Conservation (phyloP, 2,329 filamentous ascomycete species). For the Bipolaris cookei region DNA sequence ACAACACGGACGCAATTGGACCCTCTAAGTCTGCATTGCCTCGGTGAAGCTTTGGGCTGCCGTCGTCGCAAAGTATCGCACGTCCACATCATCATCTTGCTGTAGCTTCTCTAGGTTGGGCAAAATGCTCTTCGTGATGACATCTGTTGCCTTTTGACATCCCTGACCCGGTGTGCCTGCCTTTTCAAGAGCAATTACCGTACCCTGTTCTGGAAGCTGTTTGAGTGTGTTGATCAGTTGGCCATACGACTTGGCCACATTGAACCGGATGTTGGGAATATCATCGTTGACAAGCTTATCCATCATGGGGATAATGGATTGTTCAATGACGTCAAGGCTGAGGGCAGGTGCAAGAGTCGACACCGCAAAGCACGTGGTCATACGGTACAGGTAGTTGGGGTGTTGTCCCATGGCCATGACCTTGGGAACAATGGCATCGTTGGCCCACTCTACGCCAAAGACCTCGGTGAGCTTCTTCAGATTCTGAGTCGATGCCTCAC, state of each 20-base stretch:
- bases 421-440: conserved; percentile 95
- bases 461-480: conserved; percentile 98
- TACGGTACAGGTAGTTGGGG: conserved; percentile 98
- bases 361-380: conserved; percentile 99
- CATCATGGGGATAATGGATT: conserved; percentile 93
- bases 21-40: conserved; percentile 49
- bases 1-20: conserved; percentile 12
- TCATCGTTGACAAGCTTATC: conserved; percentile 92
- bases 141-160: conserved; percentile 74
- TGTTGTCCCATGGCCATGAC: conserved; percentile 98
- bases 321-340: conserved; percentile 89
- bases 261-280: conserved; percentile 99
- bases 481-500: conserved; percentile 96
- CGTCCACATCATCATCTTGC: conserved; percentile 96
- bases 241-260: conserved; percentile 96
- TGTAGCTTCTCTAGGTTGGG: conserved; percentile 94
- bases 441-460: conserved; percentile 97
- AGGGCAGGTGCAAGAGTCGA: conserved; percentile 93
- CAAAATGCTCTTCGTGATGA: conserved; percentile 85
- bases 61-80: conserved; percentile 95
- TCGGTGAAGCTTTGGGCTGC: conserved; percentile 66
- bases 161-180: conserved; percentile 64
- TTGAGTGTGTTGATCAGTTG: conserved; percentile 90
- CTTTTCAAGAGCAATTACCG: conserved; percentile 84
- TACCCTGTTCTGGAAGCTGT: conserved; percentile 86